Evolutionary conservation across 192 early-diverging fungal genomes (phyloP).

Genomic region (Linnemannia schmuckeri): DNA sequence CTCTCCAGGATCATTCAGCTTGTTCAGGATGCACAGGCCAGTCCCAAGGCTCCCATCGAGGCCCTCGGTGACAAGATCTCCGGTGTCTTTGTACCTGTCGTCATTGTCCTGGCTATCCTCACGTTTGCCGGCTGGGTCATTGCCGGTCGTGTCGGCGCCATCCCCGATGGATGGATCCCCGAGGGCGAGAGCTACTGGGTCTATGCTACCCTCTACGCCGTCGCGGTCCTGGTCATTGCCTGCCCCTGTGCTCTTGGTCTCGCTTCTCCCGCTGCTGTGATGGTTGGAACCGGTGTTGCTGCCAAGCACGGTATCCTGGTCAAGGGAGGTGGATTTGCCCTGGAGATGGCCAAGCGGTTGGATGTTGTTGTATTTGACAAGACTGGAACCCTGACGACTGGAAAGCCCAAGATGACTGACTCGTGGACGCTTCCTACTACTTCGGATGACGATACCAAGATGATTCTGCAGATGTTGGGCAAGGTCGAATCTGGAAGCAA

Average conservation of each 20-base stretch:
- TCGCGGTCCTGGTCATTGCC: slow-evolving; percentile 78
- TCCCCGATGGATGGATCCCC: slow-evolving; percentile 60
- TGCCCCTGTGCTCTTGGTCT: slow-evolving; percentile 81
- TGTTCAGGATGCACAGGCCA: slow-evolving; percentile 75
- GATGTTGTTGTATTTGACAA: slow-evolving; percentile 86
- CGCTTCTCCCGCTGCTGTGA: slow-evolving; percentile 79
- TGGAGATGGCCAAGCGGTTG: slow-evolving; percentile 74
- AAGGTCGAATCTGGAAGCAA: slow-evolving; percentile 68
- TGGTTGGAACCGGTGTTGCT: slow-evolving; percentile 81
- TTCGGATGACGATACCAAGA: slow-evolving; percentile 18
- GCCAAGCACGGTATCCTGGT: slow-evolving; percentile 74
- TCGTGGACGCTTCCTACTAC: slow-evolving; percentile 18
- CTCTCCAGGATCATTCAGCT: slow-evolving; percentile 72
- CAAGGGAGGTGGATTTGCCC: slow-evolving; percentile 81
- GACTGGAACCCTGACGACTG: slow-evolving; percentile 83
- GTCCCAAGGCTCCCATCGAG: slow-evolving; percentile 75
- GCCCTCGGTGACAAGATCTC: slow-evolving; percentile 74
- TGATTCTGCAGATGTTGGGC: slow-evolving; percentile 58
- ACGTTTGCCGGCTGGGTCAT: slow-evolving; percentile 71
- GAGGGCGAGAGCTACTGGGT: slow-evolving; percentile 58
- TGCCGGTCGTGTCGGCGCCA: slow-evolving; percentile 37
- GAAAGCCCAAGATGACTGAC: slow-evolving; percentile 75
- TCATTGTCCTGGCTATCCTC: slow-evolving; percentile 68
- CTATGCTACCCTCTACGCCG: slow-evolving; percentile 68
- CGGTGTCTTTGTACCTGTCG: slow-evolving; percentile 72